These are phyloP conservation scores for Pythium phragmitis DNA, from an alignment of 352 stramenopile species.

Conservation along the genomic window DNA sequence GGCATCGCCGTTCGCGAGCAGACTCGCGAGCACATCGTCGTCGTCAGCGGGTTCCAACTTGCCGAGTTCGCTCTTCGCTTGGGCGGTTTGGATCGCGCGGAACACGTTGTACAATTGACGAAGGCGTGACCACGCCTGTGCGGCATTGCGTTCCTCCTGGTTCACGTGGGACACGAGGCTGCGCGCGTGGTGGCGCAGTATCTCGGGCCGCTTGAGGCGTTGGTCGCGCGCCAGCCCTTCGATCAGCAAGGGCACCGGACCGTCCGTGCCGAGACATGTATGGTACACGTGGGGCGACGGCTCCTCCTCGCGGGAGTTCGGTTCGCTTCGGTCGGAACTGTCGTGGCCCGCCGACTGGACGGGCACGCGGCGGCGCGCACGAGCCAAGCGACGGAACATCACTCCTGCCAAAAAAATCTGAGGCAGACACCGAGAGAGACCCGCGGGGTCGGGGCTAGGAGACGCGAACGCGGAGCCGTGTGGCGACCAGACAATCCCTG, in stretches of 20 bases:
- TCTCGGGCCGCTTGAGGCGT: slow-evolving; percentile 16
- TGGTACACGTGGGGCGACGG: slow-evolving; percentile 48
- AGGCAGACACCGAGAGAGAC: slow-evolving; percentile 3
- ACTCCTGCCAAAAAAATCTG: neutral
- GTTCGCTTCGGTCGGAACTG: slow-evolving; percentile 34
- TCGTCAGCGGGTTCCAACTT: slow-evolving; percentile 25
- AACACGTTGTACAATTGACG: slow-evolving; percentile 65
- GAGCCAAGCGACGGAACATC: slow-evolving; percentile 66
- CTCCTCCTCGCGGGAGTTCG: slow-evolving; percentile 21
- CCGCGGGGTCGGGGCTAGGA: neutral
- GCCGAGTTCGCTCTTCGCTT: slow-evolving; percentile 23
- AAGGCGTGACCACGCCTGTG: slow-evolving; percentile 55
- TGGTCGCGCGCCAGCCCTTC: slow-evolving; percentile 18
- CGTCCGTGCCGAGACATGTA: slow-evolving; percentile 26
- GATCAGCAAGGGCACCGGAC: slow-evolving; percentile 23
- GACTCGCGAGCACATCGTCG: slow-evolving; percentile 15
- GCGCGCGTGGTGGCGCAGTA: slow-evolving; percentile 18
- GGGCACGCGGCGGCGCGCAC: slow-evolving; percentile 56
- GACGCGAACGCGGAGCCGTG: slow-evolving; percentile 2
- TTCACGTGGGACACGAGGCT: slow-evolving; percentile 26
- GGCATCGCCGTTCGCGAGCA: slow-evolving; percentile 16
- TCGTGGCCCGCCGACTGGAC: slow-evolving; percentile 59
- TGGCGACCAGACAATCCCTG: slow-evolving; percentile 22
- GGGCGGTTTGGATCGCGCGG: slow-evolving; percentile 33
- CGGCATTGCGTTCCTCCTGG: slow-evolving; percentile 50